These are phyloP conservation scores for Debaryomyces singareniensis DNA, from an alignment of 1,139 yeast species.

Conservation along the genomic window DNA sequence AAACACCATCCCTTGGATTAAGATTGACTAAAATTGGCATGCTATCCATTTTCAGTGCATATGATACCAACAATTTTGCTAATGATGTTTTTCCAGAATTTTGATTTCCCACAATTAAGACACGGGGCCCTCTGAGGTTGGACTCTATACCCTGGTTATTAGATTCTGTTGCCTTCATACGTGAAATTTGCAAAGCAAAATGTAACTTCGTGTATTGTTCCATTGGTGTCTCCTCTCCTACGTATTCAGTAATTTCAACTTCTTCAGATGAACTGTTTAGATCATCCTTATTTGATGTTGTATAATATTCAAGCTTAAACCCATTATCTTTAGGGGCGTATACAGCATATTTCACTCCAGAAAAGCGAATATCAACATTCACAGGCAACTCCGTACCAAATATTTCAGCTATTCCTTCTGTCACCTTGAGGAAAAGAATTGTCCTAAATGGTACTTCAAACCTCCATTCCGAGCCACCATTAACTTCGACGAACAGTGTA, in stretches of 20 bases:
- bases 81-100: constrained; percentile 76
- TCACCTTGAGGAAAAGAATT: constrained; percentile 48
- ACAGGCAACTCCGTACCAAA: constrained; percentile 89
- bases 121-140: constrained; percentile 49
- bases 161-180: constrained; percentile 32
- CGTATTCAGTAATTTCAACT: constrained; percentile 46
- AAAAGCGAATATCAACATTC: constrained; percentile 56
- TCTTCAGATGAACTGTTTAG: constrained; percentile 27
- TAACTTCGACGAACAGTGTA: no score
- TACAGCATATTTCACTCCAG: constrained; percentile 50
- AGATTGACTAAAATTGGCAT: constrained; percentile 70
- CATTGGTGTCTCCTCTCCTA: constrained; percentile 69
- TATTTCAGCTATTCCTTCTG: constrained; percentile 75
- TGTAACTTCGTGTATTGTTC: constrained; percentile 61
- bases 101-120: constrained; percentile 66
- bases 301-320: constrained; percentile 42
- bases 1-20: constrained; percentile 75
- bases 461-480: constrained; percentile 79
- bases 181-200: constrained; percentile 62
- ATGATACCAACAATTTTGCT: constrained; percentile 62
- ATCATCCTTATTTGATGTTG: constrained; percentile 44
- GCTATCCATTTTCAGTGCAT: constrained; percentile 67
- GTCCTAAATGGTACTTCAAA: constrained; percentile 64
- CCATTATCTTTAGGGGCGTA: constrained; percentile 56
- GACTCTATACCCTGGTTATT: constrained; percentile 11